Conservation (phyloP, 495 filamentous ascomycete species). For the Aspergillus diversus region DNA sequence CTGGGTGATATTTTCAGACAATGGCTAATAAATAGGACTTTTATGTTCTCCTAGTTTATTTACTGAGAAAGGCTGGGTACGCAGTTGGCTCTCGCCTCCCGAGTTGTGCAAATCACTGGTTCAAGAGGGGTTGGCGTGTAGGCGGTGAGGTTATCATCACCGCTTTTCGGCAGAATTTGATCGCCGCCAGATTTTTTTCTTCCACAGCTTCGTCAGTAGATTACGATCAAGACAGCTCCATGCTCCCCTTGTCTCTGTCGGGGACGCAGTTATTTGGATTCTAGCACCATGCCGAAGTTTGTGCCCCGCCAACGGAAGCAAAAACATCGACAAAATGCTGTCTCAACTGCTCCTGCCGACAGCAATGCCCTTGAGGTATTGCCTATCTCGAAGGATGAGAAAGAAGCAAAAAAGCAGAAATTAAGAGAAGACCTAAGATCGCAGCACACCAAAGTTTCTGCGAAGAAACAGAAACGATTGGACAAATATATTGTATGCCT, state of each 20-base stretch:
- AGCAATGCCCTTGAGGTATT: slow-evolving; percentile 74
- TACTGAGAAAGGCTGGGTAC: too few relatives aligned
- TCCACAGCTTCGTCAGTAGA: slow-evolving; percentile 8
- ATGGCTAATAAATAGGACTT: not conserved
- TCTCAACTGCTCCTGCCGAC: slow-evolving; percentile 51
- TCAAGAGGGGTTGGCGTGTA: not conserved
- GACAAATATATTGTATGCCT: slow-evolving; percentile 87
- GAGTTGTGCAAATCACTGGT: not conserved
- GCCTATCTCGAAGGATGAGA: slow-evolving; percentile 66
- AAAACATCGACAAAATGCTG: slow-evolving; percentile 46
- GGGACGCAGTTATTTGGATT: slow-evolving; percentile 10
- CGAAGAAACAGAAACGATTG: slow-evolving; percentile 91
- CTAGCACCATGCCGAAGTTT: slow-evolving; percentile 69
- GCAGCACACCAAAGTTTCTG: slow-evolving; percentile 72
- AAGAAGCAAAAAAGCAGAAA: slow-evolving; percentile 68
- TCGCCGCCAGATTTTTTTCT: slow-evolving; percentile 26
- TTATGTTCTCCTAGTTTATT: not conserved
- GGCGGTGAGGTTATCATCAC: slow-evolving; percentile 25
- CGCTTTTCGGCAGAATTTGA: slow-evolving; percentile 25
- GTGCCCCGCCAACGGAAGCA: slow-evolving; percentile 82
- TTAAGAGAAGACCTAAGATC: slow-evolving; percentile 64
- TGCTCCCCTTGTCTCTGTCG: slow-evolving; percentile 4
- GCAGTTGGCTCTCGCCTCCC: too few relatives aligned
- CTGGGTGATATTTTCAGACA: not conserved
- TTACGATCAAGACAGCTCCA: not conserved